phyloP scores from a whole-genome alignment of 208 protist species.

The Wallacemonas sp. region DNA sequence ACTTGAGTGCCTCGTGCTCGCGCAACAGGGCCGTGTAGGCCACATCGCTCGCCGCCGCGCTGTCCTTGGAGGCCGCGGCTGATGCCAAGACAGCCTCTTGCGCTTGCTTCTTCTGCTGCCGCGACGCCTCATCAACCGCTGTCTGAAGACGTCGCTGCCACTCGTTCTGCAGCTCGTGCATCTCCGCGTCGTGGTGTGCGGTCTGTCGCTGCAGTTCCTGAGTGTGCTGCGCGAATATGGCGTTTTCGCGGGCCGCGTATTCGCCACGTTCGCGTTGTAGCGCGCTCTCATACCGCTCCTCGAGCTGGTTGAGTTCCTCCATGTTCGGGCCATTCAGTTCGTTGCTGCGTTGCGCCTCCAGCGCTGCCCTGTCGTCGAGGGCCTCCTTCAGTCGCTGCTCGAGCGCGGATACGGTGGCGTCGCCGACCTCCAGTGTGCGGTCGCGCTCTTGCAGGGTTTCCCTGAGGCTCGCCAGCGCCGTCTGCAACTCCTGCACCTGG shows the following conservation, averaged over 20 bases:
- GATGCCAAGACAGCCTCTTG: background rate
- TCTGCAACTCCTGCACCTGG: slow-evolving; percentile 45
- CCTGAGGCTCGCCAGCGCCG: slow-evolving; percentile 22
- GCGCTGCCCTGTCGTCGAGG: slow-evolving; percentile 26
- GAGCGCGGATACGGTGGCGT: slow-evolving; percentile 41
- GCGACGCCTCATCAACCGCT: slow-evolving; percentile 26
- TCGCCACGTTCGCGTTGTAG: slow-evolving; percentile 45
- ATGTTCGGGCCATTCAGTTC: slow-evolving; percentile 43
- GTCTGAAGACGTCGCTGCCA: slow-evolving; percentile 29
- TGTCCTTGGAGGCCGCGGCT: background rate
- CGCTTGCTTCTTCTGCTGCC: slow-evolving; percentile 10
- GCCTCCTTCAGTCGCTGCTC: slow-evolving; percentile 47
- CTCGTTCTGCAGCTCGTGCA: slow-evolving; percentile 47
- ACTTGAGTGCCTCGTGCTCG: slow-evolving; percentile 56
- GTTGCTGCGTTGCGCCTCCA: slow-evolving; percentile 26
- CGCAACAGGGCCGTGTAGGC: slow-evolving; percentile 59
- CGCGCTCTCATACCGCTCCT: slow-evolving; percentile 52
- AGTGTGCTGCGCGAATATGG: slow-evolving; percentile 60
- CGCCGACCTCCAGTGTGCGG: slow-evolving; percentile 35
- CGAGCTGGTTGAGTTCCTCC: slow-evolving; percentile 57
- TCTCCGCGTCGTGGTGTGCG: slow-evolving; percentile 48
- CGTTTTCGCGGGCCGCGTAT: slow-evolving; percentile 47
- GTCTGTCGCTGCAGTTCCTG: slow-evolving; percentile 67
- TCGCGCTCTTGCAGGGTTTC: slow-evolving; percentile 43
- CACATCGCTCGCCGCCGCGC: slow-evolving; percentile 22